phyloP scores from a whole-genome alignment of 495 filamentous ascomycete genomes.

The Penicillium simplicissimum region DNA sequence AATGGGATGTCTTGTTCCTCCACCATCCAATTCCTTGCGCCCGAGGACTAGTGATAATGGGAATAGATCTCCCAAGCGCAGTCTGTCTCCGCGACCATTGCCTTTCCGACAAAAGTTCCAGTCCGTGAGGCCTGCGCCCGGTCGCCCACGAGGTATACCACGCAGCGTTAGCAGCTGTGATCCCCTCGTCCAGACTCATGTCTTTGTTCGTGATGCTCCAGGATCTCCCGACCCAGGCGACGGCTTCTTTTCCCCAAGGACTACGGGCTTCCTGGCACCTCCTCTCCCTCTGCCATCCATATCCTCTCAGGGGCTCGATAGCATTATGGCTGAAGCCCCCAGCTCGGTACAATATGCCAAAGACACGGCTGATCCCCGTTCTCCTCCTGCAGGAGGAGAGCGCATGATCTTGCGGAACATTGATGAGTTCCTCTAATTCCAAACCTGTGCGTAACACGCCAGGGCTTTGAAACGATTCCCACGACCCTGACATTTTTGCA shows the following conservation, averaged over 20 bases:
- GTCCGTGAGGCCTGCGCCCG: constrained; percentile 26
- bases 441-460: not conserved
- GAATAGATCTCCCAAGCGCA: constrained; percentile 40
- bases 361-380: constrained; percentile 48
- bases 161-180: constrained; percentile 32
- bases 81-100: constrained; percentile 43
- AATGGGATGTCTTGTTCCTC: constrained; percentile 31
- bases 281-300: constrained; percentile 33
- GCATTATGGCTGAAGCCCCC: constrained; percentile 29
- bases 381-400: constrained; percentile 48
- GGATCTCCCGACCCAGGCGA: constrained; percentile 29
- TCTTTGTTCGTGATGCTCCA: constrained; percentile 38
- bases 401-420: constrained; percentile 55
- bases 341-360: constrained; percentile 30
- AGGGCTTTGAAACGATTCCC: constrained; percentile 36
- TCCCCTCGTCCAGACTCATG: constrained; percentile 35
- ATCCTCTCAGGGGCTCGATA: constrained; percentile 35
- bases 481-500: constrained; percentile 33
- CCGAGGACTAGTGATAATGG: constrained; percentile 34
- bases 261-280: constrained; percentile 47
- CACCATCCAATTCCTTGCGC: constrained; percentile 29
- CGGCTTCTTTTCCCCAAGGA: constrained; percentile 52
- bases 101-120: constrained; percentile 47
- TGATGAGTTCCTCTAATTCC: constrained; percentile 52
- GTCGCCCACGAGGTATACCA: constrained; percentile 21